Evolutionary conservation across 768 basidiomycete species (phyloP), one percentile per base, ranked within the genome.

Genomic region (Crucibulum laeve): DNA sequence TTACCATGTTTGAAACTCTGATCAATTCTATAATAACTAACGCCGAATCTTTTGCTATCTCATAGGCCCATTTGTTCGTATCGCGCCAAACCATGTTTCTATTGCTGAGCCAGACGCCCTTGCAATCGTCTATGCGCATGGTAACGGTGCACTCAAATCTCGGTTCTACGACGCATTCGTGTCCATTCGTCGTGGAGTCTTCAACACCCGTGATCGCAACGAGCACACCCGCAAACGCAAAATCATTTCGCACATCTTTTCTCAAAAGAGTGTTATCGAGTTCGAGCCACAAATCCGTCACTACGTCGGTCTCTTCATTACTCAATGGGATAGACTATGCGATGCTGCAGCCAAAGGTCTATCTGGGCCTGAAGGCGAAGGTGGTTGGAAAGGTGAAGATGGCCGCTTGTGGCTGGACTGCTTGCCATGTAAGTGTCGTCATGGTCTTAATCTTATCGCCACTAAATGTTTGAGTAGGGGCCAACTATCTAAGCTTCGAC

Each of bases 191-290:
- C 76, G 82, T 23, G 84, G 85, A 1, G 65, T 90, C 22, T 89
- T 90, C 76, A 88, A 84, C 60, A 87, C 85, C 14, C 80, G 89
- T 35, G 78, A 86, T 55, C 79, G 89, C 24, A 57, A 63, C 4
- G 87, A 91, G 45, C 91, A 95, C 58, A 74, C 87, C 4, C 80
- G 91, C 33, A 95, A 93, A 65, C 82, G 91, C 67, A 95, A 95
- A 67, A 88, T 96, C 47, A 78, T 95, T 36, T 84, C 88, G 1
- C 80, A 88, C 56, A 84, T 90, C 53, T 89, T 89, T 64, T 83
- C 84, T 1, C 84, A 87, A 57, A 92, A 92, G 68, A 87, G 64
- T 43, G 89, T 95, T 3, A 59, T 88, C 46, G 87, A 90, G 52
- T 94, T 95, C 47, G 90, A 93, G 59, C 87, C 88, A 0, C 79